Evolutionary conservation across 129 eudicot genomes (phyloP).

Genomic region (Lactuca sativa): DNA sequence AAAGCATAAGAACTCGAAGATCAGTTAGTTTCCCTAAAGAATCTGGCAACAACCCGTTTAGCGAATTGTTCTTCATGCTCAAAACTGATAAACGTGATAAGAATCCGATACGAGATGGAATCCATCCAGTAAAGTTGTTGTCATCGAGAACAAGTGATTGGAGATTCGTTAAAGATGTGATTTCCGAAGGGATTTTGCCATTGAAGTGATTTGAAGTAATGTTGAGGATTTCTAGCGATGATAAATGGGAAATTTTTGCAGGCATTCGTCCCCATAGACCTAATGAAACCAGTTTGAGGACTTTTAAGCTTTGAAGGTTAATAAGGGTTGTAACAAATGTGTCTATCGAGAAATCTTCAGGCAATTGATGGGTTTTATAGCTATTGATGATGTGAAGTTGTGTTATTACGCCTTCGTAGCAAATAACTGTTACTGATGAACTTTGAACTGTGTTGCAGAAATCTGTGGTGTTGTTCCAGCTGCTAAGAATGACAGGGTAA

Average conservation of each 20-base stretch:
- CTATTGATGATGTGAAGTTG: conserved; percentile 73
- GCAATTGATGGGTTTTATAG: conserved; percentile 49
- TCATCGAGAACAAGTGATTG: conserved; percentile 77
- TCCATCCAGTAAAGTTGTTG: conserved; percentile 60
- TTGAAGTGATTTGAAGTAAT: conserved; percentile 66
- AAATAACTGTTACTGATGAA: conserved; percentile 59
- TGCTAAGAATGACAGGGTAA: conserved; percentile 46
- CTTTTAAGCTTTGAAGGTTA: conserved; percentile 64
- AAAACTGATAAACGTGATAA: conserved; percentile 70
- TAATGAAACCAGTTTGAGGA: conserved; percentile 81
- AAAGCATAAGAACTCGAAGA: conserved; percentile 66
- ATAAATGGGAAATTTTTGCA: conserved; percentile 36
- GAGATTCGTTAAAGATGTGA: conserved; percentile 49
- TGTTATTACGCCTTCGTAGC: conserved; percentile 73
- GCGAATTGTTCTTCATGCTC: conserved; percentile 67
- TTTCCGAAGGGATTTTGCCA: conserved; percentile 54
- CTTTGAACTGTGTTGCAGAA: conserved; percentile 63
- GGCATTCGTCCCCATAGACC: conserved; percentile 87
- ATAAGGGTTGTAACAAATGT: conserved; percentile 56
- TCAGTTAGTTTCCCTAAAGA: conserved; percentile 54
- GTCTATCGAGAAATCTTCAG: conserved; percentile 66
- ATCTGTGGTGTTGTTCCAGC: conserved; percentile 63
- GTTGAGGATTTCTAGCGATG: conserved; percentile 74
- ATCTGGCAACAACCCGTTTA: conserved; percentile 62
- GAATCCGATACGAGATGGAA: conserved; percentile 54